Conservation (phyloP, 352 stramenopile genomes). For the Pythium oligandrum region DNA sequence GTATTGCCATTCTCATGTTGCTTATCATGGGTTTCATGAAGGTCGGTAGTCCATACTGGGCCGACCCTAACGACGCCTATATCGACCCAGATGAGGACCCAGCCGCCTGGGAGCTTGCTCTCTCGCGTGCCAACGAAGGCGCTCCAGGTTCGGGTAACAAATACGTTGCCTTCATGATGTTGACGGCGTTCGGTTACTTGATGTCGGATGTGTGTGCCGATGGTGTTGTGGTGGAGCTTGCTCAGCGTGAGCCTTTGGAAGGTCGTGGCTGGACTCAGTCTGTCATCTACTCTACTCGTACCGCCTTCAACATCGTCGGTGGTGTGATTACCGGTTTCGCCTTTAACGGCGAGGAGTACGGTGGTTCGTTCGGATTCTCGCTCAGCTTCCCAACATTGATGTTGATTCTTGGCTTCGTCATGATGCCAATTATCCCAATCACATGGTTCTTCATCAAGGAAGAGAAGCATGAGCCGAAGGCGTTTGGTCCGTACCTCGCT, state of each 20-base stretch:
- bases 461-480: slow-evolving; percentile 13
- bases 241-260: slow-evolving; percentile 27
- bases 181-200: slow-evolving; percentile 30
- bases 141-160: slow-evolving; percentile 18
- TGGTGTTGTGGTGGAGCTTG: slow-evolving; percentile 26
- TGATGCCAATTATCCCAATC: slow-evolving; percentile 17
- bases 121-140: slow-evolving; percentile 6
- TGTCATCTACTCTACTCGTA: slow-evolving; percentile 23
- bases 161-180: slow-evolving; percentile 34
- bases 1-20: slow-evolving; percentile 23
- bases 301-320: slow-evolving; percentile 16
- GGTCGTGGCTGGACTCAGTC: slow-evolving; percentile 29
- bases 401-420: slow-evolving; percentile 14
- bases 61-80: slow-evolving; percentile 5
- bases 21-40: slow-evolving; percentile 22
- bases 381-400: slow-evolving; percentile 25
- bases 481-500: slow-evolving; percentile 20
- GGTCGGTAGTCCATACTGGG: slow-evolving; percentile 22
- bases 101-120: neutral
- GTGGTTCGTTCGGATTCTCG: slow-evolving; percentile 21
- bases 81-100: slow-evolving; percentile 8
- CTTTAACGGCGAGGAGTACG: slow-evolving; percentile 31
- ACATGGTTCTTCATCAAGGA: slow-evolving; percentile 32
- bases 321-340: slow-evolving; percentile 14
- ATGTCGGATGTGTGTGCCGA: slow-evolving; percentile 31